A percentile compares a stretch with the other conserved stretches of the same genome.
phyloP scores from a whole-genome alignment of 2,329 filamentous ascomycete genomes.

The Pyricularia pennisetigena region DNA sequence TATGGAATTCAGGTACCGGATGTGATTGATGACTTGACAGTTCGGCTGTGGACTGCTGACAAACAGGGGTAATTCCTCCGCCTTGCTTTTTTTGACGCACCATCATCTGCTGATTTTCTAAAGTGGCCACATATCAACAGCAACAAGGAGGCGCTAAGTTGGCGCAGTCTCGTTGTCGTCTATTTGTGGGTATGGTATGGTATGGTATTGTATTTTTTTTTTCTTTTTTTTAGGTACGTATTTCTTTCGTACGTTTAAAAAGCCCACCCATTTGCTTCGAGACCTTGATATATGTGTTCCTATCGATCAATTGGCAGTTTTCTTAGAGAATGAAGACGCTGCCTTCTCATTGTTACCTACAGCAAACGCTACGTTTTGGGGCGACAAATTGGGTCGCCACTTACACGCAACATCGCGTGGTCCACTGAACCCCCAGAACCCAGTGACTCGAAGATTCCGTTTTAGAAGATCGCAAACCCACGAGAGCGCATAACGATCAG shows the following conservation, averaged over 20 bases:
- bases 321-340: background rate
- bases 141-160: background rate
- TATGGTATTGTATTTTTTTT: background rate
- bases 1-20: background rate
- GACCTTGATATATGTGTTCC: background rate
- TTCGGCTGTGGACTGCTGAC: background rate
- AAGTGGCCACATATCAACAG: constrained; percentile 4
- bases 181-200: background rate
- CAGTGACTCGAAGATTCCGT: background rate
- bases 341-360: background rate
- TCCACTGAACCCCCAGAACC: background rate
- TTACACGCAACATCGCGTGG: background rate
- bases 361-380: background rate
- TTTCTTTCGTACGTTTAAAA: background rate
- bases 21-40: background rate
- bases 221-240: background rate
- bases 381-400: background rate
- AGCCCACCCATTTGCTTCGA: background rate
- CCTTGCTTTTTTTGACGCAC: background rate
- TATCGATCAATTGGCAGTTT: background rate
- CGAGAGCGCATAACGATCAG: background rate
- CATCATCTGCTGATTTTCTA: constrained; percentile 6
- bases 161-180: background rate
- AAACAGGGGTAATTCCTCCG: background rate
- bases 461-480: background rate